Base-by-base conservation (phyloP, 164 flowering plant species). In the Chimonanthus salicifolius region DNA sequence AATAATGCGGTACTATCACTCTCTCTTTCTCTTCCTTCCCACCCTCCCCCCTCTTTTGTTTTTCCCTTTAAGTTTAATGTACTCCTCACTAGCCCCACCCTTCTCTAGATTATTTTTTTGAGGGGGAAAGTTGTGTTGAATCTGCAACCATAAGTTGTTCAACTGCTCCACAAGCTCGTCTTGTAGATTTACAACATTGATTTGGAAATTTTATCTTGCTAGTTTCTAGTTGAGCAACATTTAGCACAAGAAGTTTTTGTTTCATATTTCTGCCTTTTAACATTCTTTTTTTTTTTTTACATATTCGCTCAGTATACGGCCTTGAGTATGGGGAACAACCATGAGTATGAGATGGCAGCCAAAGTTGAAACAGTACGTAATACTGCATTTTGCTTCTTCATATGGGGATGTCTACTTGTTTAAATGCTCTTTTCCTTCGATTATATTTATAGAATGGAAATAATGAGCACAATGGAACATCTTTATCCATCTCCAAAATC, bases 281-380 rank as follows among this genome's bases (percentile, higher is more conserved):
- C 7, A 47, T 21, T 21, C 16, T 74, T 54, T 20, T 7, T 44
- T 7, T 46, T 20, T 6, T 69, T 68, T 18, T 15, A 33, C 33
- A 33, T 33, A 15, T 62, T 80, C 77, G 43, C 60, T 58, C 83
- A 94, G 99, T 82, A 43, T 46, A 75, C 87, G 51, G 79, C 92
- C 62, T 78, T 91, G 82, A 94, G 93, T 74, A 91, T 94, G 97
- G 97, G 97, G 21, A 76, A 89, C 80, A 80, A 84, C 71, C 83
- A 87, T 76, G 92, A 92, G 72, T 83, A 69, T 80, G 95, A 89
- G 79, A 85, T 91, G 82, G 97, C 95, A 63, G 82, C 86, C 70
- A 92, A 89, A 89, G 90, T 92, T 80, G 95, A 92, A 78, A 88
- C 85, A 92, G 98, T 88, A 79, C 71, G 74, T 9, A 51, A 51